Base-by-base conservation (phyloP, 441 rosid genomes). In the Macaranga tanarius region DNA sequence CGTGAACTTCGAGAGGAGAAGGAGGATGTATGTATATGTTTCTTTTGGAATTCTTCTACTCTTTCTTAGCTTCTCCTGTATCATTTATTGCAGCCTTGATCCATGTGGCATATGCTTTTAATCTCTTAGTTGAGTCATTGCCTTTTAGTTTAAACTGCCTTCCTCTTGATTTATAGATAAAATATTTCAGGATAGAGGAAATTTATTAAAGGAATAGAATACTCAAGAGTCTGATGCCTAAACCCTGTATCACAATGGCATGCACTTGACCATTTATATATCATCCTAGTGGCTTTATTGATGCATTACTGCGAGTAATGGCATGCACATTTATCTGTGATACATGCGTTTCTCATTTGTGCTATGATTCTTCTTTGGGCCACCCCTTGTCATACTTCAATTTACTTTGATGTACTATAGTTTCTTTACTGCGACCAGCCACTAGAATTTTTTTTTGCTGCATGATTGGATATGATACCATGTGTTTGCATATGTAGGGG, bases 1-100 rank as follows among this genome's bases (percentile, higher is more conserved):
- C 95, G 96, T 58, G 84, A 91, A 70, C 87, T 91, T 73, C 82
- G 69, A 48, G 98, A 95, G 81, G 96, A 90, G 83, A 91, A 80
- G 83, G 99, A 95, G 16, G 99, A 91, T 84, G 99, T 91, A 87
- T 76, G 96, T 84, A 26, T 54, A 50, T 56, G 74, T 73, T 59
- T 69, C 77, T 26, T 63, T 57, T 67, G 34, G 15, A 62, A 5
- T 71, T 61, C 62, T 10, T 57, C 17, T 66, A 10, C 72, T 57
- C 60, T 31, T 51, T 54, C 54, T 17, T 28, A 65, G 45, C 75
- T 51, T 63, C 11, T 50, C 2, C 22, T 25, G 40, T 61, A 4
- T 6, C 31, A 50, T 70, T 45, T 15, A 56, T 31, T 31, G 38
- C 38, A 1, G 38, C 38, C 38, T 31, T 31, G 38, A 5, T 31